Conservation (phyloP, 2,329 filamentous ascomycete species). For the Colletotrichum tropicicola region DNA sequence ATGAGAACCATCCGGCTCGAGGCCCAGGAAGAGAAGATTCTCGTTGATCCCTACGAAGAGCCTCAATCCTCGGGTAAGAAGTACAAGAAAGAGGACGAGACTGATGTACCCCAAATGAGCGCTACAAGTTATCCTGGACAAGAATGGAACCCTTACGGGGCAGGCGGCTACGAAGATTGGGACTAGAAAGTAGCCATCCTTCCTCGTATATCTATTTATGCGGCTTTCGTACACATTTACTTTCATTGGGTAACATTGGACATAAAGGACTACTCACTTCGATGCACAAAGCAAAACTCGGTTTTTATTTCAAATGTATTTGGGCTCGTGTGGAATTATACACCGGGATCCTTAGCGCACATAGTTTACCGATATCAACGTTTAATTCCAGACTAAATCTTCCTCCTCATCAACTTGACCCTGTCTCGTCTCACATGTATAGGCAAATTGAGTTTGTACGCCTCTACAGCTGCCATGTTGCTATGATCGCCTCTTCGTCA, state of each 20-base stretch:
- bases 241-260: too few relatives aligned
- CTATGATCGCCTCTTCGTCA: constrained; percentile 2
- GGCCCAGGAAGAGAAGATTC: constrained; percentile 64
- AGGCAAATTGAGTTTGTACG: not conserved
- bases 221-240: too few relatives aligned
- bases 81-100: constrained; percentile 47
- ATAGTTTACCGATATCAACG: not conserved
- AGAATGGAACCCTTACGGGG: constrained; percentile 71
- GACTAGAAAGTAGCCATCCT: not conserved
- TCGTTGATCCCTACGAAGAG: constrained; percentile 43
- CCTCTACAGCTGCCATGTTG: not conserved
- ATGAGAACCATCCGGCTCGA: constrained; percentile 53
- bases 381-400: too few relatives aligned
- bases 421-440: not conserved
- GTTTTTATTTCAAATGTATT: too few relatives aligned
- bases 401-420: too few relatives aligned
- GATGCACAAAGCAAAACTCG: too few relatives aligned
- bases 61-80: constrained; percentile 37
- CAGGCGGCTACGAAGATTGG: constrained; percentile 27
- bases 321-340: too few relatives aligned
- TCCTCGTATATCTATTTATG: too few relatives aligned
- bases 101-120: constrained; percentile 66
- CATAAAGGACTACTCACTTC: too few relatives aligned
- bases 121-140: constrained; percentile 76
- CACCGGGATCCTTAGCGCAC: not conserved